Evolutionary conservation across 192 early-diverging fungal genomes (phyloP).

Genomic region (Anaeromyces robustus): DNA sequence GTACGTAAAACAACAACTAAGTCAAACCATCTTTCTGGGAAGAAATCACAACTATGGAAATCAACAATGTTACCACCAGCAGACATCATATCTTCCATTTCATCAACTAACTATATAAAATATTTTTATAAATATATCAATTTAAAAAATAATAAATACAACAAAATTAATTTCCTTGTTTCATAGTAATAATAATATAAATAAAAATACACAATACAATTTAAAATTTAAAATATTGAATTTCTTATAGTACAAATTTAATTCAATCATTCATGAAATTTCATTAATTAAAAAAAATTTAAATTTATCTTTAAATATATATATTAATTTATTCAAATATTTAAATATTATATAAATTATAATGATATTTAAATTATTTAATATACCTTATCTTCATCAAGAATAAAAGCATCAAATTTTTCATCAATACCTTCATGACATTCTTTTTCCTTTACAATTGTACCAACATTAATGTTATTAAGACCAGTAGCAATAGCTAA

Average conservation of each 20-base stretch:
- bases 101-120: conserved; percentile 55
- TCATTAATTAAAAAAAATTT: no score
- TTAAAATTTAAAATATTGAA: no score
- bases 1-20: conserved; percentile 80
- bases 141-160: no score
- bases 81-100: conserved; percentile 68
- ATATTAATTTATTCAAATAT: no score
- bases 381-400: conserved; percentile 81
- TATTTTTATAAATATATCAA: not conserved
- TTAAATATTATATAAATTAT: no score
- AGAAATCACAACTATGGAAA: conserved; percentile 88
- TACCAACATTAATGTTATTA: conserved; percentile 69
- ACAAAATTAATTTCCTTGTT: no score
- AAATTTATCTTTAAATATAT: no score
- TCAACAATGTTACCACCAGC: conserved; percentile 79
- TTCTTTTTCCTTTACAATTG: conserved; percentile 67
- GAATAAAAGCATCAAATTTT: conserved; percentile 71
- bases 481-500: conserved; percentile 56
- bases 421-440: conserved; percentile 75
- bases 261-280: no score
- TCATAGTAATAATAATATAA: no score
- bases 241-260: no score
- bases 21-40: conserved; percentile 97
- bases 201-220: no score
- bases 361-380: not conserved